A percentile compares a stretch with the other conserved stretches of the same genome.
phyloP scores from a whole-genome alignment of 176 grass and related monocot species.

The Carex littledalei region DNA sequence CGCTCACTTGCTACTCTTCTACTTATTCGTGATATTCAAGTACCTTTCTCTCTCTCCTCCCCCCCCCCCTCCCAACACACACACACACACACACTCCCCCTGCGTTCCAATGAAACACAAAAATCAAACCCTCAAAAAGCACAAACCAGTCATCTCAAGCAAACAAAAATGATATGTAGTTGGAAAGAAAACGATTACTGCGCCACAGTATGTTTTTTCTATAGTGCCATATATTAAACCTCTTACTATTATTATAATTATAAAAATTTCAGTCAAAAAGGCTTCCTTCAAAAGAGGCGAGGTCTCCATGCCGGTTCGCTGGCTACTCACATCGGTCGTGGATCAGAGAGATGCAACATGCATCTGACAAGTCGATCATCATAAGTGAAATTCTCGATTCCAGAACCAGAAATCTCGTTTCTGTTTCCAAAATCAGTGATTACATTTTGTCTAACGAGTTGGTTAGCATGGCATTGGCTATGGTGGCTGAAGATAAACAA shows the following conservation, averaged over 20 bases:
- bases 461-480: constrained; percentile 97
- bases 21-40: constrained; percentile 94
- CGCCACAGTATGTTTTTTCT: not conserved
- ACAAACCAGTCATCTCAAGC: not conserved
- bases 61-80: not conserved
- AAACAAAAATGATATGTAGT: not conserved
- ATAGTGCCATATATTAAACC: not conserved
- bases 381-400: constrained; percentile 98
- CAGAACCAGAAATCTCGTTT: constrained; percentile 91
- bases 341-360: constrained; percentile 97
- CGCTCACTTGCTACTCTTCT: constrained; percentile 95
- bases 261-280: constrained; percentile 70
- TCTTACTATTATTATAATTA: constrained; percentile 31
- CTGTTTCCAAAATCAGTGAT: constrained; percentile 93
- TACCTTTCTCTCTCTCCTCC: constrained; percentile 11
- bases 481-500: constrained; percentile 99
- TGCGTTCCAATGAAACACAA: not conserved
- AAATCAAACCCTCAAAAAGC: not conserved
- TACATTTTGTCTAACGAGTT: constrained; percentile 95
- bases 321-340: constrained; percentile 71
- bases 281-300: constrained; percentile 74
- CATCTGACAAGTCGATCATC: constrained; percentile 96
- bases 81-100: too few relatives aligned
- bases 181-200: not conserved
- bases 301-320: constrained; percentile 47